Evolutionary conservation across 768 basidiomycete species (phyloP).

Genomic region (Leccinum longicurvipes): DNA sequence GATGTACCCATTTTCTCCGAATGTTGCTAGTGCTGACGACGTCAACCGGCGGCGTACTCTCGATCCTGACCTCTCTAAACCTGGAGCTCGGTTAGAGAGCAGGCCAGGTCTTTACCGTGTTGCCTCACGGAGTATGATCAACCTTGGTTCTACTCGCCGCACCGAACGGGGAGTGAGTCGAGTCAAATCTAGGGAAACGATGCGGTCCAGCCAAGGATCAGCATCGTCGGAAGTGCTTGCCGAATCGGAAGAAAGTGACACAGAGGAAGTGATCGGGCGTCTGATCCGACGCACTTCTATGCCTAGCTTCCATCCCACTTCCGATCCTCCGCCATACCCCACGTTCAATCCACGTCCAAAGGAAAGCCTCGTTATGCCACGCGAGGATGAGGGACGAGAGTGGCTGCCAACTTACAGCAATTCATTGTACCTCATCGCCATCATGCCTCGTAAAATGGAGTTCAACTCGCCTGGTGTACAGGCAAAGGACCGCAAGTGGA

Average conservation of each 20-base stretch:
- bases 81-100: constrained; percentile 8
- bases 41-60: neutral
- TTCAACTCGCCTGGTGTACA: constrained; percentile 82
- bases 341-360: constrained; percentile 35
- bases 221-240: constrained; percentile 6
- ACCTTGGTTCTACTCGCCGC: constrained; percentile 40
- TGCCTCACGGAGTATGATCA: constrained; percentile 62
- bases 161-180: constrained; percentile 22
- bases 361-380: constrained; percentile 32
- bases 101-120: constrained; percentile 53
- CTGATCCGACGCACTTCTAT: constrained; percentile 63
- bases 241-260: constrained; percentile 21
- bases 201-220: constrained; percentile 10
- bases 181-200: constrained; percentile 17
- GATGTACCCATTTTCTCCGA: constrained; percentile 18
- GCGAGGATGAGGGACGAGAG: constrained; percentile 86
- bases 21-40: constrained; percentile 7
- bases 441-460: constrained; percentile 92
- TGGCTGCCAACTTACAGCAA: constrained; percentile 80
- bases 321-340: constrained; percentile 70
- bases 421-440: constrained; percentile 71
- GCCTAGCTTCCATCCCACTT: constrained; percentile 59
- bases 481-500: constrained; percentile 90
- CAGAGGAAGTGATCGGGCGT: constrained; percentile 34
- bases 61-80: constrained; percentile 3